phyloP scores from a whole-genome alignment of 2,329 filamentous ascomycete species.

The Aplosporella prunicola region DNA sequence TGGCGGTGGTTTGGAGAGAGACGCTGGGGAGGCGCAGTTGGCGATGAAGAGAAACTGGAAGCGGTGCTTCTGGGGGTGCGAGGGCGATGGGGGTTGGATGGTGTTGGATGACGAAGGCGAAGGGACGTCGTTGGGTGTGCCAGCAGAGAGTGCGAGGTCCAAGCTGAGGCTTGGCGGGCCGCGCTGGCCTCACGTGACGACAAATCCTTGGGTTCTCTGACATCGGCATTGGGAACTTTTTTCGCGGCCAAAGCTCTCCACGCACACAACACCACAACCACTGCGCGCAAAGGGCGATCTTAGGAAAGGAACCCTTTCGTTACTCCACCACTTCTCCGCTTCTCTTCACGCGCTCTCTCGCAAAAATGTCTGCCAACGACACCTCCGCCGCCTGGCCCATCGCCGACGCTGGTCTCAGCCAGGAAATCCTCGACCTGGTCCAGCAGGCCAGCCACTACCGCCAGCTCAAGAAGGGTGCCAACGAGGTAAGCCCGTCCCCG shows the following conservation, averaged over 20 bases:
- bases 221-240: slow-evolving; percentile 4
- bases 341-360: slow-evolving; percentile 11
- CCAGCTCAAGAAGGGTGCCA: slow-evolving; percentile 54
- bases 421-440: slow-evolving; percentile 35
- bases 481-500: too few relatives aligned
- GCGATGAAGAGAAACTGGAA: slow-evolving; percentile 13
- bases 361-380: slow-evolving; percentile 8
- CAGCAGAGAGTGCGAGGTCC: slow-evolving; percentile 7
- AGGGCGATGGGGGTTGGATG: slow-evolving; percentile 19
- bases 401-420: slow-evolving; percentile 40
- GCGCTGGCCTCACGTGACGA: not conserved
- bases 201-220: not conserved
- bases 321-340: slow-evolving; percentile 1
- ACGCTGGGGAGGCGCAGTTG: slow-evolving; percentile 8
- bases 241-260: too few relatives aligned
- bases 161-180: slow-evolving; percentile 3
- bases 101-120: slow-evolving; percentile 10
- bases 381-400: slow-evolving; percentile 24
- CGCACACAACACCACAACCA: slow-evolving; percentile 2
- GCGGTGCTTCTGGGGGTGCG: too few relatives aligned
- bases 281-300: slow-evolving; percentile 30
- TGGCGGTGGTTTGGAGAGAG: slow-evolving; percentile 28
- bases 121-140: too few relatives aligned
- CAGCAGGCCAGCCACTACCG: slow-evolving; percentile 18
- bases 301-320: slow-evolving; percentile 36